These are phyloP conservation scores for Arctostaphylos glauca DNA, from an alignment of 148 eudicot species.

Conservation along the genomic window DNA sequence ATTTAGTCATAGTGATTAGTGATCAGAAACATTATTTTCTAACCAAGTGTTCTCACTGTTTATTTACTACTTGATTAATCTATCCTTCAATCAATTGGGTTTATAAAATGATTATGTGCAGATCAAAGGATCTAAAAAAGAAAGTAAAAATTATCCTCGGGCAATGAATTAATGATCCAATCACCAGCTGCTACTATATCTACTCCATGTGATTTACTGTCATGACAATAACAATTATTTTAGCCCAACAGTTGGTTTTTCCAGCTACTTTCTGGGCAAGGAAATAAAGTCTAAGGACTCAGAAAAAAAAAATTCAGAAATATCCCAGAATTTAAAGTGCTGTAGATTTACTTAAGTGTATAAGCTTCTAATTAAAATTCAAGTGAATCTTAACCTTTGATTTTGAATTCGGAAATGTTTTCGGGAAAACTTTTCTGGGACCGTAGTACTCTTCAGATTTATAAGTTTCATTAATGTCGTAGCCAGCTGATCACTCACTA, in stretches of 20 bases:
- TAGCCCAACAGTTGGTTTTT: not conserved
- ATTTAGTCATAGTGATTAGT: not conserved
- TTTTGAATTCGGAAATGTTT: no score
- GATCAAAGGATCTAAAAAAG: not conserved
- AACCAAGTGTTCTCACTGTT: not conserved
- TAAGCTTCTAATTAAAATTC: no score
- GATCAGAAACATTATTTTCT: not conserved
- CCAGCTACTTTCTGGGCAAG: not conserved
- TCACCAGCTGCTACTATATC: not conserved
- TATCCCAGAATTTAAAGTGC: no score
- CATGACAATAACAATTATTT: no score
- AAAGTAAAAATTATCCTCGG: not conserved
- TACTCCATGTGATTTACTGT: conserved; percentile 4
- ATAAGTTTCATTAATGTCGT: no score
- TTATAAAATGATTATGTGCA: not conserved
- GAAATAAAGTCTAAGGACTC: no score
- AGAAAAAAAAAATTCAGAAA: no score
- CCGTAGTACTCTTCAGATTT: no score
- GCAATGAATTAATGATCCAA: not conserved
- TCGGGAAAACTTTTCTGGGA: no score
- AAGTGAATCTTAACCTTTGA: no score
- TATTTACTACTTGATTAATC: not conserved
- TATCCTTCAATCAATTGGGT: not conserved
- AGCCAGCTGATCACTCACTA: no score
- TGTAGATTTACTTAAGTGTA: no score